A percentile compares a stretch with the other conserved stretches of the same genome.
phyloP scores from a whole-genome alignment of 345 rosid species.

The Euphorbia pulcherrima region DNA sequence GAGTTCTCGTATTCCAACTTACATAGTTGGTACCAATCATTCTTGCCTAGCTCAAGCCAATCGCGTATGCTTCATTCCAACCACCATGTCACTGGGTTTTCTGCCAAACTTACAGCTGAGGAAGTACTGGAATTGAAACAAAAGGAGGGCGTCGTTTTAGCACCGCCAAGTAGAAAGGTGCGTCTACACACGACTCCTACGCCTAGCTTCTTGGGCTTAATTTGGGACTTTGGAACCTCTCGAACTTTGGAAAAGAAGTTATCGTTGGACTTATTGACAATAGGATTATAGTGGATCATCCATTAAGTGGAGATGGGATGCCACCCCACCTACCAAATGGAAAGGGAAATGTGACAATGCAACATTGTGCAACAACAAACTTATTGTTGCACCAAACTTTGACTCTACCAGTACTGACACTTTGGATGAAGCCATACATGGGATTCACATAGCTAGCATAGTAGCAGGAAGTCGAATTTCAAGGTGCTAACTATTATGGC shows the following conservation, averaged over 20 bases:
- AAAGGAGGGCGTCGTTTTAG: slow-evolving; percentile 21
- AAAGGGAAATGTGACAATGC: slow-evolving; percentile 25
- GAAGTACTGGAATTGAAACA: slow-evolving; percentile 22
- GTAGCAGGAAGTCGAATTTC: slow-evolving; percentile 52
- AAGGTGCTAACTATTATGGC: slow-evolving; percentile 23
- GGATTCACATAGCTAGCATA: slow-evolving; percentile 21
- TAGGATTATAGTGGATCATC: slow-evolving; percentile 19
- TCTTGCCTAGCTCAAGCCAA: slow-evolving; percentile 24
- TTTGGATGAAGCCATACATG: slow-evolving; percentile 20
- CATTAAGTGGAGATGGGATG: slow-evolving; percentile 22
- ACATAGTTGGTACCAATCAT: slow-evolving; percentile 25
- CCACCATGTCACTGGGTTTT: slow-evolving; percentile 28
- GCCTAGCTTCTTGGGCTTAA: slow-evolving; percentile 18
- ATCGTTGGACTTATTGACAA: slow-evolving; percentile 19
- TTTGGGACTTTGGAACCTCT: slow-evolving; percentile 13
- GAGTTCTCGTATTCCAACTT: slow-evolving; percentile 13
- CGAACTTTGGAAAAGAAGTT: slow-evolving; percentile 21
- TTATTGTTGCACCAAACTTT: slow-evolving; percentile 20
- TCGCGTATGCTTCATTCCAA: slow-evolving; percentile 26
- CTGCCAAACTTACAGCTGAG: slow-evolving; percentile 23
- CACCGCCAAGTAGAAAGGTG: slow-evolving; percentile 21
- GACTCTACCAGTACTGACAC: background rate
- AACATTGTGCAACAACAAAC: slow-evolving; percentile 17
- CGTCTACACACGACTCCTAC: slow-evolving; percentile 20
- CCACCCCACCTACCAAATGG: slow-evolving; percentile 27